Base-by-base conservation (phyloP, 371 early-diverging fungal genomes). In the Dichotomocladium elegans region DNA sequence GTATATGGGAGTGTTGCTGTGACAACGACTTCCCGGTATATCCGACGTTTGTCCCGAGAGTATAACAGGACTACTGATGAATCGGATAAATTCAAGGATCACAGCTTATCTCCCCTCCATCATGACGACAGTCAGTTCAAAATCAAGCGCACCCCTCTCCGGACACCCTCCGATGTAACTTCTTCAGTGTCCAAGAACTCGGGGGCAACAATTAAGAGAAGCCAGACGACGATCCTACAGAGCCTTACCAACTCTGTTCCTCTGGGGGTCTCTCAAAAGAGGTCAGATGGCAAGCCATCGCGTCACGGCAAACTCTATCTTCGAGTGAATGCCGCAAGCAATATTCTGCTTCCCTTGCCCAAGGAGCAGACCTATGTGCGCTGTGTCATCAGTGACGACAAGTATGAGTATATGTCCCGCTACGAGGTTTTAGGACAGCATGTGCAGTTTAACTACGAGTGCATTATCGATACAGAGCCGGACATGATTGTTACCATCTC, bases 361-460 rank as follows among this genome's bases (percentile, higher is more conserved):
- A 68, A 58, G 4, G 77, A 77, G 1, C 57, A 62, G 5, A 70
- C 77, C 19, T 71, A 66, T 41, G 72, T 71, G 0, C 71, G 77
- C 2, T 73, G 72, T 31, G 72, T 77, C 0, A 61, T 77, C 8
- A 77, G 71, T 24, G 77, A 77, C 41, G 74, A 72, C 1, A 42
- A 70, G 27, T 74, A 72, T 53, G 77, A 77, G 41, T 73, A 77
- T 48, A 66, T 77, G 61, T 70, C 77, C 11, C 65, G 70, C 7
- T 76, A 76, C 33, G 70, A 68, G 42, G 45, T 62, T 11, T 49
- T 65, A 7, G 58, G 57, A 3, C 60, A 55, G 10, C 50, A 65
- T 27, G 52, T 65, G 26, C 27, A 31, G 14, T 60, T 65, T 45
- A 58, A 60, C n/a, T 72, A 76, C 27, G 77, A 76, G 30, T 76